Conservation (phyloP, 2,329 filamentous ascomycete genomes). For the Fusarium sp. region DNA sequence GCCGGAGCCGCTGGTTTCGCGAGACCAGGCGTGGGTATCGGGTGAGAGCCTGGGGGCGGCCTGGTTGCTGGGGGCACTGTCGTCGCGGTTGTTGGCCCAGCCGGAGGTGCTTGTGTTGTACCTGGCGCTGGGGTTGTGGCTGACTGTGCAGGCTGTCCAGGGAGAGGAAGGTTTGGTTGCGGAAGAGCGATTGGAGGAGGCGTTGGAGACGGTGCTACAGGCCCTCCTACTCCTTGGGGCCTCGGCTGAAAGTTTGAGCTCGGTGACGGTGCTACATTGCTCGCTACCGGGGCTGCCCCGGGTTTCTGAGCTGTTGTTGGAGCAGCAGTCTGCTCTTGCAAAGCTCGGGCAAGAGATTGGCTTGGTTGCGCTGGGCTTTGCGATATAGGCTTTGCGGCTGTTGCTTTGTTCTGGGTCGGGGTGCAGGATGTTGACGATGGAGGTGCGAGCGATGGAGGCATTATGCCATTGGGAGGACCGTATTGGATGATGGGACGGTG, state of each 20-base stretch:
- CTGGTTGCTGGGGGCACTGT: slow-evolving; percentile 42
- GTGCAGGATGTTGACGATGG: slow-evolving; percentile 43
- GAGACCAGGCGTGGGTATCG: slow-evolving; percentile 27
- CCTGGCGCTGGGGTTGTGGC: slow-evolving; percentile 34
- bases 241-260: slow-evolving; percentile 35
- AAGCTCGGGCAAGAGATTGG: slow-evolving; percentile 22
- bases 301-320: slow-evolving; percentile 26
- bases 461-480: slow-evolving; percentile 68
- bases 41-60: slow-evolving; percentile 27
- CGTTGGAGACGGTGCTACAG: slow-evolving; percentile 35
- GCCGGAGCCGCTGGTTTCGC: slow-evolving; percentile 29
- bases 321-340: slow-evolving; percentile 24
- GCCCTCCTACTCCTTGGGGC: slow-evolving; percentile 22
- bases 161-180: slow-evolving; percentile 34
- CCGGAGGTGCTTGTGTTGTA: slow-evolving; percentile 45
- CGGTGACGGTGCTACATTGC: slow-evolving; percentile 24
- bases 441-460: slow-evolving; percentile 61
- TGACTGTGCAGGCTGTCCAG: slow-evolving; percentile 24
- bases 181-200: slow-evolving; percentile 37
- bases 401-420: slow-evolving; percentile 32
- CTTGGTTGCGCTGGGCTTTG: slow-evolving; percentile 34
- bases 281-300: slow-evolving; percentile 25
- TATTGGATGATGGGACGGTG: slow-evolving; percentile 70
- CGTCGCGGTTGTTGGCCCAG: slow-evolving; percentile 32
- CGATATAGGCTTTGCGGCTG: slow-evolving; percentile 28